A percentile compares a stretch with the other conserved stretches of the same genome.
These are phyloP conservation scores for Eremochloa ophiuroides DNA, from an alignment of 176 grass and related monocot genomes.

Conservation along the genomic window DNA sequence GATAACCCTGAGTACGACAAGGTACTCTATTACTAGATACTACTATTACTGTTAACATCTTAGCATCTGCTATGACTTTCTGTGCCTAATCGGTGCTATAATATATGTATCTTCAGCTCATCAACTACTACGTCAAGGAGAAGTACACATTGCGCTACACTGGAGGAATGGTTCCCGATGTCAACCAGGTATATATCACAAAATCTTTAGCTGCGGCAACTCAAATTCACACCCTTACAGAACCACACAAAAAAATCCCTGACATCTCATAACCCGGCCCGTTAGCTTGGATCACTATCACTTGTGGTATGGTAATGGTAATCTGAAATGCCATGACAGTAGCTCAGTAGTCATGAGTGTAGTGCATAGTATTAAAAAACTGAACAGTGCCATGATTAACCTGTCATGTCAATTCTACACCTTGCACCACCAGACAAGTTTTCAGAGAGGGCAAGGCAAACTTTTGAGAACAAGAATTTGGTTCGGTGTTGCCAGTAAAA, in stretches of 20 bases:
- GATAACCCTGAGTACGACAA: constrained; percentile 90
- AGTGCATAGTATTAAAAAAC: neutral
- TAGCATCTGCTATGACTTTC: neutral
- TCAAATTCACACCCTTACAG: neutral
- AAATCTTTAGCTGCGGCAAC: neutral
- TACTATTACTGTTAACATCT: neutral
- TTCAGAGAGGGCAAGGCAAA: constrained; percentile 16
- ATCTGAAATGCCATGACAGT: neutral
- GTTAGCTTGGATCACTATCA: neutral
- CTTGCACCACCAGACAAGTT: neutral
- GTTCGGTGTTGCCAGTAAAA: constrained; percentile 18
- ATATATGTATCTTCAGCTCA: constrained; percentile 47
- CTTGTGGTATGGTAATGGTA: neutral
- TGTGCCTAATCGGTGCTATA: neutral
- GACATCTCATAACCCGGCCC: neutral
- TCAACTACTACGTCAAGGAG: constrained; percentile 92
- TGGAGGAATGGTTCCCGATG: constrained; percentile 99
- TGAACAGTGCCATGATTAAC: neutral
- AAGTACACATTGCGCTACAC: constrained; percentile 99
- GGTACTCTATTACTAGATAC: constrained; percentile 12
- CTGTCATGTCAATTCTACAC: constrained; percentile 7
- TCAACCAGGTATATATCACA: constrained; percentile 76
- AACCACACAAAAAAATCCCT: neutral
- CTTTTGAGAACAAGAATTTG: constrained; percentile 29
- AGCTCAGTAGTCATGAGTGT: neutral